Evolutionary conservation across 306 rosid species (phyloP), one percentile per base, ranked within the genome.

Genomic region (Arachis stenosperma): DNA sequence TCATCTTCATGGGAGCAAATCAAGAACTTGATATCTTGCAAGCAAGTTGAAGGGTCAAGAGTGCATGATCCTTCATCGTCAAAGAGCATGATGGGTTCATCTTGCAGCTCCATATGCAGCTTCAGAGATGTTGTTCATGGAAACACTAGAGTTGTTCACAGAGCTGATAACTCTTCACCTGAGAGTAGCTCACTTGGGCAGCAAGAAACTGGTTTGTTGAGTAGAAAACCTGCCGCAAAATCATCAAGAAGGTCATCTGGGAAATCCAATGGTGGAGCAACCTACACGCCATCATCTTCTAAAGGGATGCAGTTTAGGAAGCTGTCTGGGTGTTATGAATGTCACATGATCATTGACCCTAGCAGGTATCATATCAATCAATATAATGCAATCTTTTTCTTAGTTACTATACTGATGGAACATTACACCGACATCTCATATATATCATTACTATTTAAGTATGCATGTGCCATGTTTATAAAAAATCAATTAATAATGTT

Each of bases 311-410:
- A 95, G 72, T 95, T 95, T 69, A 79, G 98, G 74, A 91, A 95
- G 65, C 90, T 95, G 0, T 95, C 98, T 3, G 99, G 99, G 2
- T 95, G 99, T 81, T 95, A 95, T 64, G 98, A 95, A 79, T 95
- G 99, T 66, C 99, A 87, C 84, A 86, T 86, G 89, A 90, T 91
- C 84, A 78, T 95, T 74, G 99, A 95, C 81, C 98, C 96, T 50
- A 86, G 84, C 91, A 87, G 97, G 99, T 92, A 54, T 3, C 27
- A 22, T 22, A 22, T 22, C 27, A 22, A 22, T 17, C 17, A 17
- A 17, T 17, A 17, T 17, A 17, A 17, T 17, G 17, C 17, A 17
- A 17, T 17, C 17, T 17, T 17, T 17, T 17, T 17, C 17, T 17
- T 17, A 17, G 17, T 17, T 22, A 22, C 27, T 22, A 22, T 22